Percentiles rank a stretch among this genome's conserved stretches.
Conservation (phyloP, 176 grass and related monocot species). For the Aegilops umbellulata region DNA sequence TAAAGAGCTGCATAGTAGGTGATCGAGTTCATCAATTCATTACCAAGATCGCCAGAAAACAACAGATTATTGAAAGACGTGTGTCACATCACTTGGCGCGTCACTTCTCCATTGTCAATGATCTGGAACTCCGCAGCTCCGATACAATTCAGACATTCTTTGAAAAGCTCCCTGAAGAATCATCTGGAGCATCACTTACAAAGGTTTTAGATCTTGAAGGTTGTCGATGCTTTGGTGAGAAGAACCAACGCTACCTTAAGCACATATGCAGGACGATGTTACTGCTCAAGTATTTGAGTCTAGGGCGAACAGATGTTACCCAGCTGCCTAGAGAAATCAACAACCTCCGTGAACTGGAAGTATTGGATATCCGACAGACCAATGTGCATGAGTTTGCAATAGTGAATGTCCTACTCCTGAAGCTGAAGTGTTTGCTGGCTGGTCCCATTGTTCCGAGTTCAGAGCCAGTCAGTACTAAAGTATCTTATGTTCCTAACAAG, state of each 20-base stretch:
- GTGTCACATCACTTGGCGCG: conserved; percentile 6
- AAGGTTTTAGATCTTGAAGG: conserved; percentile 19
- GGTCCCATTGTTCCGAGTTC: too few relatives aligned
- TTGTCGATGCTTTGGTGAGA: not conserved
- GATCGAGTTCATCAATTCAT: conserved; percentile 4
- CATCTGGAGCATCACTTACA: not conserved
- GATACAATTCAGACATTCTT: not conserved
- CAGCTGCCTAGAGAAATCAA: conserved; percentile 19
- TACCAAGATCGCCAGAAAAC: not conserved
- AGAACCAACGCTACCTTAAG: not conserved
- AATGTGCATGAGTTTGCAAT: not conserved
- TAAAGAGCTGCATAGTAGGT: not conserved
- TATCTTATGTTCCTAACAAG: not conserved
- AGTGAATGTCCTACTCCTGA: not conserved
- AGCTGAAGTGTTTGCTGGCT: not conserved
- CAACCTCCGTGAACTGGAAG: conserved; percentile 19
- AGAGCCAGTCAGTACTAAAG: too few relatives aligned
- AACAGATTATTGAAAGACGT: not conserved
- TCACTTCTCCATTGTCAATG: conserved; percentile 18
- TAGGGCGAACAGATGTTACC: not conserved
- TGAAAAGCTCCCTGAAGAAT: not conserved
- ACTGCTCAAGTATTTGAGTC: conserved; percentile 25
- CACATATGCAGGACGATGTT: not conserved
- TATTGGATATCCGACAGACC: conserved; percentile 29
- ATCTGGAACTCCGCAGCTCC: not conserved